Percentiles rank a stretch among this genome's conserved stretches.
Evolutionary conservation across 2,329 filamentous ascomycete species (phyloP).

Genomic region (Colletotrichum gloeosporioides): DNA sequence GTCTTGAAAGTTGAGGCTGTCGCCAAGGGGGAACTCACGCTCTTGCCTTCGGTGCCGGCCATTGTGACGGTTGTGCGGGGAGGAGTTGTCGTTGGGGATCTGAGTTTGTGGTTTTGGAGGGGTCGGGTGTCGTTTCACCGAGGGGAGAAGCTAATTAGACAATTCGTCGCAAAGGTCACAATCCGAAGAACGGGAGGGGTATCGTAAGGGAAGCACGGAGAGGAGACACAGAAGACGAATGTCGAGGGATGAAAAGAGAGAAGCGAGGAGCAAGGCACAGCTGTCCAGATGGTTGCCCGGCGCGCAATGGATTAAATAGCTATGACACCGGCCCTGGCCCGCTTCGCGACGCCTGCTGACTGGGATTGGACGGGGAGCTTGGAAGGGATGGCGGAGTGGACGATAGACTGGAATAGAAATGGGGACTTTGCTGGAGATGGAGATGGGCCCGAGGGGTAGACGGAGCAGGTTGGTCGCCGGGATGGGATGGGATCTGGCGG

Average conservation of each 20-base stretch:
- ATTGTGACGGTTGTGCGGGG: neutral
- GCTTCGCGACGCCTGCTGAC: neutral
- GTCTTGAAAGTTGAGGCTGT: neutral
- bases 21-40: neutral
- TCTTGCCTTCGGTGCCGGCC: slow-evolving; percentile 22
- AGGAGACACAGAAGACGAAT: neutral
- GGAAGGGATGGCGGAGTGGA: neutral
- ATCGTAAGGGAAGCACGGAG: neutral
- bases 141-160: neutral
- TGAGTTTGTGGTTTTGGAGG: neutral
- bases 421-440: neutral
- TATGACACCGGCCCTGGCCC: neutral
- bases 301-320: slow-evolving; percentile 14
- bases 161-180: neutral
- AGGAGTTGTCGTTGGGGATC: neutral
- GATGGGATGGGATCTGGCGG: neutral
- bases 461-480: neutral
- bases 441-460: neutral
- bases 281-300: neutral
- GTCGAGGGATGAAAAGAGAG: neutral
- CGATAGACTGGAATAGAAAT: neutral
- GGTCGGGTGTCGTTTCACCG: neutral
- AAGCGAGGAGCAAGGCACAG: neutral
- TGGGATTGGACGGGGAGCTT: slow-evolving; percentile 3
- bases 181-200: neutral